Percentiles rank a stretch among this genome's conserved stretches.
Conservation (phyloP, 345 rosid species). For the Salix udensis region DNA sequence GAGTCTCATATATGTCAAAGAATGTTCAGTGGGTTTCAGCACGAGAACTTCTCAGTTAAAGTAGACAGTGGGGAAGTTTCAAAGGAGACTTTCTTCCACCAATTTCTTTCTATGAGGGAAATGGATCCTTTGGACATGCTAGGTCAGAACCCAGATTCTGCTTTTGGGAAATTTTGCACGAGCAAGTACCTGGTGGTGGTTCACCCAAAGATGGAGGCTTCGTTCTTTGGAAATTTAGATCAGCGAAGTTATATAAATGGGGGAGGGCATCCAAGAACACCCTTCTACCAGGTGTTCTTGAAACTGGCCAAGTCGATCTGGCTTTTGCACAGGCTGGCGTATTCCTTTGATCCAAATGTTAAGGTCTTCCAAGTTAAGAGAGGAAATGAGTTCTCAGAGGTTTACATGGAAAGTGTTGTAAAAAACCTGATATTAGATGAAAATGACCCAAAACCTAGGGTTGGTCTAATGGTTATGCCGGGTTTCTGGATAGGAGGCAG, state of each 20-base stretch:
- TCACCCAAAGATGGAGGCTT: constrained; percentile 86
- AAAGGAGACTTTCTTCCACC: constrained; percentile 66
- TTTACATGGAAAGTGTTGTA: constrained; percentile 74
- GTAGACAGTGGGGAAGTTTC: constrained; percentile 32
- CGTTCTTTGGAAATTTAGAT: constrained; percentile 77
- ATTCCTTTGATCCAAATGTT: constrained; percentile 61
- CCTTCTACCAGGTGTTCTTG: constrained; percentile 68
- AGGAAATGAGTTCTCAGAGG: constrained; percentile 68
- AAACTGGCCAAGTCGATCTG: constrained; percentile 74
- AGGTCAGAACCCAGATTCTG: constrained; percentile 71
- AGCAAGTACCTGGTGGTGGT: constrained; percentile 61
- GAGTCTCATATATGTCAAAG: constrained; percentile 80
- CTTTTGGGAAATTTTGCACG: constrained; percentile 66
- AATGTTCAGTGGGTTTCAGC: constrained; percentile 79
- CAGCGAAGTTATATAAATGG: constrained; percentile 63
- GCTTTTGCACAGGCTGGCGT: constrained; percentile 75
- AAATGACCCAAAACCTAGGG: constrained; percentile 46
- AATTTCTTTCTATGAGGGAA: constrained; percentile 59
- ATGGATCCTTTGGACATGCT: constrained; percentile 68
- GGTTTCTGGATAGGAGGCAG: constrained; percentile 76
- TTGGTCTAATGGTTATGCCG: constrained; percentile 82
- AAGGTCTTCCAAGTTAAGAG: constrained; percentile 65
- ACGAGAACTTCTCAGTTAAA: constrained; percentile 46
- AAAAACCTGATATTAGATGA: constrained; percentile 58
- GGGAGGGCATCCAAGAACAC: constrained; percentile 79